These are phyloP conservation scores for Lasiodiplodia gonubiensis DNA, from an alignment of 2,329 filamentous ascomycete genomes.

Conservation along the genomic window DNA sequence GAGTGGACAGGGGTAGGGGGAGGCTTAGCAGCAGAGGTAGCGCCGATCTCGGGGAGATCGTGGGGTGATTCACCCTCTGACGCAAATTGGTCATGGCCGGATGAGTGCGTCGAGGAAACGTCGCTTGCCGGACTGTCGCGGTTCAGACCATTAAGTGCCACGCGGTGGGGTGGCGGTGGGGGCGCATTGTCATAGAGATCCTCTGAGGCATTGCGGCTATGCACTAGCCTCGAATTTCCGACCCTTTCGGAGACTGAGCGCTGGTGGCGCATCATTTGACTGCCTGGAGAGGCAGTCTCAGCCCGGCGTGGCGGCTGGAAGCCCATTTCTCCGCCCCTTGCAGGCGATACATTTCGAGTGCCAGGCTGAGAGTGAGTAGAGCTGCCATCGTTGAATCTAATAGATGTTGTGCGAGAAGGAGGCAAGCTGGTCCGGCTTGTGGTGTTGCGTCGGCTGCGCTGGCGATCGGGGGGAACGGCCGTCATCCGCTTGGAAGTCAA, in stretches of 20 bases:
- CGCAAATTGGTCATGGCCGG: conserved; percentile 19
- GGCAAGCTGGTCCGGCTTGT: conserved; percentile 49
- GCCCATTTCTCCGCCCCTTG: conserved; percentile 38
- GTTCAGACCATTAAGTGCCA: conserved; percentile 33
- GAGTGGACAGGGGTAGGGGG: conserved; percentile 76
- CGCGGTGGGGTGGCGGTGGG: conserved; percentile 49
- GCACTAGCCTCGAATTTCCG: conserved; percentile 14
- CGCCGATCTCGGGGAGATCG: conserved; percentile 42
- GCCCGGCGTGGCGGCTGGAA: conserved; percentile 45
- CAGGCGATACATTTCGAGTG: conserved; percentile 52
- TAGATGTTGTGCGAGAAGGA: conserved; percentile 41
- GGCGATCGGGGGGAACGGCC: conserved; percentile 30
- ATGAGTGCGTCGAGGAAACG: conserved; percentile 29
- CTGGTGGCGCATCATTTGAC: conserved; percentile 48
- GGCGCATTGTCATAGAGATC: conserved; percentile 44
- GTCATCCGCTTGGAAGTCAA: conserved; percentile 81
- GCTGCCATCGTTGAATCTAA: conserved; percentile 52
- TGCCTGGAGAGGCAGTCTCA: conserved; percentile 50
- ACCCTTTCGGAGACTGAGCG: conserved; percentile 54
- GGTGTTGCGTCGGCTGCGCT: conserved; percentile 47
- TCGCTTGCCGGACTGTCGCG: conserved; percentile 37
- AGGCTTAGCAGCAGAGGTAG: conserved; percentile 42
- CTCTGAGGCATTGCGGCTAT: conserved; percentile 40
- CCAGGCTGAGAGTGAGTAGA: conserved; percentile 52
- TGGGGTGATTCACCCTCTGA: conserved; percentile 30